phyloP scores from a whole-genome alignment of 371 early-diverging fungal species.

The Mucor sp. region DNA sequence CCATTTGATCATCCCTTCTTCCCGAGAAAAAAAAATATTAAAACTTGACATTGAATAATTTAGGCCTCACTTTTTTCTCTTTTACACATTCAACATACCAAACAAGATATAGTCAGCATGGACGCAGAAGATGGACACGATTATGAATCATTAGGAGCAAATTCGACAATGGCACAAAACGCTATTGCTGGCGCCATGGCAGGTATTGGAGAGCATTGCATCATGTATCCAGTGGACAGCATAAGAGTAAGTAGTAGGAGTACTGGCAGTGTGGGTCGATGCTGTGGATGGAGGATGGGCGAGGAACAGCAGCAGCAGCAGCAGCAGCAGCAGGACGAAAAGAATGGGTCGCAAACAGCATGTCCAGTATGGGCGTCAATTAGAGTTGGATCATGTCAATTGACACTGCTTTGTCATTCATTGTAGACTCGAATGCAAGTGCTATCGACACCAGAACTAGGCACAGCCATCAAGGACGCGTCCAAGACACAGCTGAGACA shows the following conservation, averaged over 20 bases:
- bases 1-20: background rate
- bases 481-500: background rate
- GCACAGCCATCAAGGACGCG: constrained; percentile 6
- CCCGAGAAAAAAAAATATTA: background rate
- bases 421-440: constrained; percentile 53
- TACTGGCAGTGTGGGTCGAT: background rate
- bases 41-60: background rate
- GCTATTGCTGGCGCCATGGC: constrained; percentile 94
- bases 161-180: constrained; percentile 76
- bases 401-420: background rate
- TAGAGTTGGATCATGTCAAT: background rate
- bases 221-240: constrained; percentile 94
- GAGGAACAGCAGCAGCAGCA: too few relatives aligned
- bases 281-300: background rate
- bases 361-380: background rate
- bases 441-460: constrained; percentile 14
- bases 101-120: background rate
- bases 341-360: background rate
- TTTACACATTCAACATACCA: background rate
- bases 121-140: constrained; percentile 57
- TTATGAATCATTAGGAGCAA: constrained; percentile 89
- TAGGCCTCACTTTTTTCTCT: background rate
- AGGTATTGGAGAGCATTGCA: constrained; percentile 94
- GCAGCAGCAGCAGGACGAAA: background rate
- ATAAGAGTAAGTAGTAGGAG: constrained; percentile 75